Evolutionary conservation across 257 asterid species (phyloP), one percentile per base, ranked within the genome.

Genomic region (Leptodermis oblonga): DNA sequence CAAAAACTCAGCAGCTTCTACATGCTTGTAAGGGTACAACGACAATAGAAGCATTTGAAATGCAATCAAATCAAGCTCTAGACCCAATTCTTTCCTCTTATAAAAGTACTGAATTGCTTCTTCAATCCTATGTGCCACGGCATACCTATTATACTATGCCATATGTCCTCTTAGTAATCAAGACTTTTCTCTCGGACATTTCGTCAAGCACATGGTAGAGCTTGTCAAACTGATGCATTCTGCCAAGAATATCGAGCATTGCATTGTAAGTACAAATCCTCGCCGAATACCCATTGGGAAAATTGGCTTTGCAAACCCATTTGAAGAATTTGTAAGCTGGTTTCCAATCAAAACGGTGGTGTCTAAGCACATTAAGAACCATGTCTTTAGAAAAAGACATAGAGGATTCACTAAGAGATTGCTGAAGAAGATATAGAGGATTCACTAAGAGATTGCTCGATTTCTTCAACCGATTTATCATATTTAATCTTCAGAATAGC

Each of bases 221-320:
- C 52, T 46, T 46, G n/a, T 46, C 52, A 46, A 46, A 46, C n/a
- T 46, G 52, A 46, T 46, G 52, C 52, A 46, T 46, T n/a, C 52
- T 46, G 52, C 52, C 52, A 12, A 46, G 52, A 46, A 46, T 46
- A 46, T 46, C 52, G 9, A 46, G 52, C 52, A 46, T 46, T 46
- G 4, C 52, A 46, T 46, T 46, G 20, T 46, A 15, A 46, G 5
- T n/a, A 2, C 20, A 2, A 46, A 9, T 46, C 10, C 52, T n/a
- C 1, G 52, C n/a, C 15, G n/a, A 12, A 46, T 46, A 46, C 52
- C 52, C 52, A 46, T 46, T 17, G 15, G 52, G 52, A 17, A 46
- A 46, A 1, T 6, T 46, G n/a, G n/a, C n/a, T 13, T 12, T 13
- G n/a, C 52, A 46, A 46, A 46, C 52, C 52, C 52, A 46, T 46